Percentiles rank a stretch among this genome's conserved stretches.
These are phyloP conservation scores for Amborella trichopoda DNA, from an alignment of 164 flowering plant species.

Conservation along the genomic window DNA sequence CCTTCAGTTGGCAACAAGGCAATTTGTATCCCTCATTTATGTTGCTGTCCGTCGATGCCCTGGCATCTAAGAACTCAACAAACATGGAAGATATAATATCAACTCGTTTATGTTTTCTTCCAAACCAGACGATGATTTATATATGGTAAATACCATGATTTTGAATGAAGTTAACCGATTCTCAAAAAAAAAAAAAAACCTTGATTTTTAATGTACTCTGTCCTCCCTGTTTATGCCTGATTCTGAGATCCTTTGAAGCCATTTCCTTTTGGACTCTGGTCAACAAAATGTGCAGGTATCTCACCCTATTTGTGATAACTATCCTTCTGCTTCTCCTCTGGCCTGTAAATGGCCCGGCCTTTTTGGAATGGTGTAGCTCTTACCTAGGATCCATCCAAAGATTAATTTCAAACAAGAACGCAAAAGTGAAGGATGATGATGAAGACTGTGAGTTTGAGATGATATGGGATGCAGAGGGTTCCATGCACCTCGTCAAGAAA, in stretches of 20 bases:
- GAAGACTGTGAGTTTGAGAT: slow-evolving; percentile 71
- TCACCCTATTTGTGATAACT: slow-evolving; percentile 42
- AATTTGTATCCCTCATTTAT: slow-evolving; percentile 89
- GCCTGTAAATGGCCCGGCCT: slow-evolving; percentile 41
- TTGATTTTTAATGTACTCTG: too few relatives aligned
- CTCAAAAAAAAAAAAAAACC: too few relatives aligned
- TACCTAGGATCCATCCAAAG: slow-evolving; percentile 16
- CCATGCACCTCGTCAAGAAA: slow-evolving; percentile 79
- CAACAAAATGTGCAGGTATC: slow-evolving; percentile 45
- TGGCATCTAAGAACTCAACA: slow-evolving; percentile 15
- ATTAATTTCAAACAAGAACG: slow-evolving; percentile 15
- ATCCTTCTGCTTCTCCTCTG: slow-evolving; percentile 42
- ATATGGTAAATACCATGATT: slow-evolving; percentile 80
- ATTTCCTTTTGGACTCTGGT: not conserved
- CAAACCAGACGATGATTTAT: slow-evolving; percentile 62
- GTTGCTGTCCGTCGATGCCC: slow-evolving; percentile 53
- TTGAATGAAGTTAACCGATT: too few relatives aligned
- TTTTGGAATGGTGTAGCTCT: slow-evolving; percentile 13
- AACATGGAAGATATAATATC: slow-evolving; percentile 27
- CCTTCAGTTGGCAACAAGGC: slow-evolving; percentile 97
- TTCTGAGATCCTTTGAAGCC: too few relatives aligned
- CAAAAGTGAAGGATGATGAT: slow-evolving; percentile 75
- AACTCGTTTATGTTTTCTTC: slow-evolving; percentile 70
- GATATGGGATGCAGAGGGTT: slow-evolving; percentile 96
- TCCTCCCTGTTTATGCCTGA: too few relatives aligned